Base-by-base conservation (phyloP, 225 moss, liverwort and hornwort species). In the Physcomitrium patens region DNA sequence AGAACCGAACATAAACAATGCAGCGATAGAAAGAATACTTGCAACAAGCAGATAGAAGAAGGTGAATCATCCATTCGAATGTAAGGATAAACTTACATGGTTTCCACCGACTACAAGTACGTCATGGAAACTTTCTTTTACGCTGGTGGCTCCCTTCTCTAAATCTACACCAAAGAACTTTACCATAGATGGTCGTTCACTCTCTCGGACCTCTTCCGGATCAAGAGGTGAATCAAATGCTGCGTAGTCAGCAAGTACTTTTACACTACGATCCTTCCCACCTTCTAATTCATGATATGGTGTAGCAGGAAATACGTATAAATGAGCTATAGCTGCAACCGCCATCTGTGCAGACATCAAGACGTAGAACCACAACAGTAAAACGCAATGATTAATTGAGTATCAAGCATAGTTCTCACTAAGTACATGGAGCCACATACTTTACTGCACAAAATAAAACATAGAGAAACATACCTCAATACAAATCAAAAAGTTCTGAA, bases 121-220 rank as follows among this genome's bases (percentile, higher is more conserved):
- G 78, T 99, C 99, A 77, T 99, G 95, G 15, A 99, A 86, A 55
- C 99, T 99, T 76, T 91, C 83, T 82, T 91, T 93, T 65, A 99
- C 82, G 82, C 99, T 99, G 41, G 99, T 99, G 28, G 74, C 75
- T 67, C 85, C 88, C 74, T 88, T 83, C 54, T 86, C 88, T 55
- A 86, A 85, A 71, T 80, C 88, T 58, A 72, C 89, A 48, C 81
- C 76, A 79, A 85, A 74, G 37, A 61, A 82, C 82, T 90, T 95
- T 44, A 99, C 87, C 70, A 84, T 82, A 47, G 95, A 76, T 13
- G 88, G 85, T 79, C 90, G 86, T 77, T 93, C 90, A 74, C 95
- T 99, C 83, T 99, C 99, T 67, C 87, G 85, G 70, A 99, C 84
- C 88, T 99, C 99, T 75, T 99, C 99, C 1, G 92, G 99, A 79